phyloP scores from a whole-genome alignment of 108 stramenopile genomes.

The Skeletonema potamos region DNA sequence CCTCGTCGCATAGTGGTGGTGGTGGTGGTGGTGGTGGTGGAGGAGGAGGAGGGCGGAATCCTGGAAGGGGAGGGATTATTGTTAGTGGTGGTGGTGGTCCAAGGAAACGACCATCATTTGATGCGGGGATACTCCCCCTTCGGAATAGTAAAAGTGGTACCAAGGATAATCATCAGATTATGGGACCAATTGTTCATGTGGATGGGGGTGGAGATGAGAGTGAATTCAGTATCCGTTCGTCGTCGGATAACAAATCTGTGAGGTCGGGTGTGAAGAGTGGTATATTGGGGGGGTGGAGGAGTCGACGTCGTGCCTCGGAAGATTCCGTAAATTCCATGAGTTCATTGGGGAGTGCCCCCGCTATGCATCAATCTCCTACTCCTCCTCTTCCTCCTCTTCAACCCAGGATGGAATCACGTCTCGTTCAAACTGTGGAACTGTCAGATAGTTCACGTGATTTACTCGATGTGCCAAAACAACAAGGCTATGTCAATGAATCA shows the following conservation, averaged over 20 bases:
- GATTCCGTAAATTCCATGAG: not conserved
- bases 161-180: not conserved
- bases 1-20: too few relatives aligned
- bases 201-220: not conserved
- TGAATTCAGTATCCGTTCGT: not conserved
- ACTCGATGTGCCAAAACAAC: not conserved
- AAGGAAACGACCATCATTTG: not conserved
- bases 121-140: not conserved
- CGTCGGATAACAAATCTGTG: not conserved
- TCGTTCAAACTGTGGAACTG: not conserved
- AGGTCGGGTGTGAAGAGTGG: not conserved
- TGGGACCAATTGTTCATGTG: not conserved
- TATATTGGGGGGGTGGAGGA: not conserved
- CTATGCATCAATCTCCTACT: not conserved
- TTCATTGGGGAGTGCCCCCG: not conserved
- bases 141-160: not conserved
- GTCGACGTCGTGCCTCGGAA: not conserved
- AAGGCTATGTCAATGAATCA: not conserved
- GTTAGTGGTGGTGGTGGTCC: too few relatives aligned
- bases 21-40: not conserved
- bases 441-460: not conserved
- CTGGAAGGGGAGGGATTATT: too few relatives aligned
- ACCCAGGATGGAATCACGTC: not conserved
- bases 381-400: not conserved
- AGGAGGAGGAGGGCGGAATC: not conserved